A percentile compares a stretch with the other conserved stretches of the same genome.
phyloP scores from a whole-genome alignment of 2,329 filamentous ascomycete species.

The Cercospora janseana region DNA sequence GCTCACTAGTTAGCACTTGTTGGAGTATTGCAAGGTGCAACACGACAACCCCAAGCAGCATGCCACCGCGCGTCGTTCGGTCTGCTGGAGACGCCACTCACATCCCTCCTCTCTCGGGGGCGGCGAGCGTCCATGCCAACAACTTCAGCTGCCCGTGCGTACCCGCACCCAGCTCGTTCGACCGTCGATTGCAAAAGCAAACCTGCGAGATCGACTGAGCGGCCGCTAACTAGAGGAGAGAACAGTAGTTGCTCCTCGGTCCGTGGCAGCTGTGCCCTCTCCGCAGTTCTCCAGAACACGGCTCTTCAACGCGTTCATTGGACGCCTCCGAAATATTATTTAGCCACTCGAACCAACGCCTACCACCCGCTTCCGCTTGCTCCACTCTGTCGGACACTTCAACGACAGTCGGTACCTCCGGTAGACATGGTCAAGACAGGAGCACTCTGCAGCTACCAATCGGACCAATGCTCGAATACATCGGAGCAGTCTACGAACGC shows the following conservation, averaged over 20 bases:
- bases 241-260: constrained; percentile 8
- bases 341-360: not conserved
- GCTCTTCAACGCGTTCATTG: not conserved
- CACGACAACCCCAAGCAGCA: too few relatives aligned
- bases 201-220: not conserved
- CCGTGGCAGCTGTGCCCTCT: constrained; percentile 3
- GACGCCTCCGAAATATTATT: not conserved
- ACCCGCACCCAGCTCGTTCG: too few relatives aligned
- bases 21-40: too few relatives aligned
- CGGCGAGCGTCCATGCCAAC: too few relatives aligned
- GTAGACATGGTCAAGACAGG: not conserved
- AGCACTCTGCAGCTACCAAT: not conserved
- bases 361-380: constrained; percentile 3
- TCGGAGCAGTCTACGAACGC: not conserved
- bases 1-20: too few relatives aligned
- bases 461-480: not conserved
- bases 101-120: too few relatives aligned
- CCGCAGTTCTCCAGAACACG: not conserved
- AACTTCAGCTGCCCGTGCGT: too few relatives aligned
- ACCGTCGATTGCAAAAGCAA: too few relatives aligned
- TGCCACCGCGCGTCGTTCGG: too few relatives aligned
- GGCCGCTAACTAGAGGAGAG: not conserved
- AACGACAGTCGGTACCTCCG: not conserved
- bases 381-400: not conserved
- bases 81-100: too few relatives aligned